Base-by-base conservation (phyloP, 345 rosid genomes). In the Microcos paniculata region DNA sequence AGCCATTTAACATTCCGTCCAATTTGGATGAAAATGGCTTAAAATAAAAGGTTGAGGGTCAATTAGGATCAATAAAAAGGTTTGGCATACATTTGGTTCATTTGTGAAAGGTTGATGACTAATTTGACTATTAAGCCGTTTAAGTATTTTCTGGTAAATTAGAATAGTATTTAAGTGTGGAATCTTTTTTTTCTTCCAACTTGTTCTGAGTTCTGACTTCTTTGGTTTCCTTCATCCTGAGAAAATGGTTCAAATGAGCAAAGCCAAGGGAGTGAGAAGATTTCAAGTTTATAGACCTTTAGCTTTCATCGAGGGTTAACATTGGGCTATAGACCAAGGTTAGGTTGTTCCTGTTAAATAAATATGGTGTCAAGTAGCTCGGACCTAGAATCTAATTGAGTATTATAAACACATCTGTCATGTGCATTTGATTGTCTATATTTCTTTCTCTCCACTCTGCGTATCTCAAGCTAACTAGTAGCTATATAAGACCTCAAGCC, bases 401-500 rank as follows among this genome's bases (percentile, higher is more conserved):
- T 48, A 38, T 16, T 45, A 26, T 57, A 11, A 26, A n/a, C 23
- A 64, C 13, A 49, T 61, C 18, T 7, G 49, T 12, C 38, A 64
- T 72, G 58, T 30, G 72, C 57, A 69, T 69, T 28, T 69, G 16
- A 64, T 55, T 43, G 48, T 5, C 21, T 38, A 23, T 35, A 35
- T 21, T 26, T 12, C 31, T 68, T 1, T 67, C 19, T 64, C 23
- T 38, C 21, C 2, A 10, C 1, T 11, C 65, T 30, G 21, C 65
- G 30, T 31, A 62, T 48, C 57, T 48, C 57, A 23, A 65, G 31
- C 52, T 16, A 30, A 59, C 31, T 9, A 64, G 62, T 26, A 62
- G n/a, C 26, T 62, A 70, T 55, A 59, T 46, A 64, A 72, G 12
- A 43, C 24, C 43, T 55, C 48, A 74, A 77, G 38, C 74, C 46